phyloP scores from a whole-genome alignment of 2,329 filamentous ascomycete species.

The Nigrograna mackinnonii region DNA sequence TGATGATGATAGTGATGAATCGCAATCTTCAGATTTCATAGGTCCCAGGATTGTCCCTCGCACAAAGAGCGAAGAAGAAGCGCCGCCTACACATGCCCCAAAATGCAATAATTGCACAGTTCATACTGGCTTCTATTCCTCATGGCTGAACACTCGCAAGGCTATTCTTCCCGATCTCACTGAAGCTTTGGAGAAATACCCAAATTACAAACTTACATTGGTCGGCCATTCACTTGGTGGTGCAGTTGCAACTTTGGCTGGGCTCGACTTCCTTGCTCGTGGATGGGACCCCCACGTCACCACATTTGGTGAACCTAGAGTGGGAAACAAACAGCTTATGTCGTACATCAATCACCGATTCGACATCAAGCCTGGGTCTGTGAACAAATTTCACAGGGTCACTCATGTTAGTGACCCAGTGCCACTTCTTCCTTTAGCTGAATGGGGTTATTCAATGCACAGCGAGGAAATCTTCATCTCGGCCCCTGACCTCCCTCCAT shows the following conservation, averaged over 20 bases:
- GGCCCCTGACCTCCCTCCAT: constrained; percentile 70
- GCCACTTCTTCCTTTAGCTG: constrained; percentile 78
- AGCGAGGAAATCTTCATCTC: constrained; percentile 86
- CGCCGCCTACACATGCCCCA: constrained; percentile 42
- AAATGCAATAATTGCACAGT: constrained; percentile 87
- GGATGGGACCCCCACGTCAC: constrained; percentile 79
- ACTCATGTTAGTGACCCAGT: constrained; percentile 89
- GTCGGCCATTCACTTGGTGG: constrained; percentile 93
- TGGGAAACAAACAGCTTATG: constrained; percentile 59
- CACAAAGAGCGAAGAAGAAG: constrained; percentile 15
- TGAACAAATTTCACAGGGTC: constrained; percentile 68
- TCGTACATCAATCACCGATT: constrained; percentile 60
- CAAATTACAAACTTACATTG: constrained; percentile 73
- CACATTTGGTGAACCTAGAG: constrained; percentile 85
- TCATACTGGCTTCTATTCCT: constrained; percentile 84
- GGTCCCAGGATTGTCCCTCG: constrained; percentile 15
- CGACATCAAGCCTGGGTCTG: constrained; percentile 24
- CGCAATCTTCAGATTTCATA: constrained; percentile 30
- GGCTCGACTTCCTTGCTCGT: constrained; percentile 76
- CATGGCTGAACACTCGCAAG: constrained; percentile 76
- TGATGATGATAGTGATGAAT: constrained; percentile 42
- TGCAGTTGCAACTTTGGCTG: constrained; percentile 86
- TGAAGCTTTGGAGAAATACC: constrained; percentile 62
- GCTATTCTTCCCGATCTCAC: constrained; percentile 70
- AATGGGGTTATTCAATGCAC: constrained; percentile 89